A percentile compares a stretch with the other conserved stretches of the same genome.
These are phyloP conservation scores for Nothophytophthora sp. DNA, from an alignment of 352 stramenopile genomes.

Conservation along the genomic window DNA sequence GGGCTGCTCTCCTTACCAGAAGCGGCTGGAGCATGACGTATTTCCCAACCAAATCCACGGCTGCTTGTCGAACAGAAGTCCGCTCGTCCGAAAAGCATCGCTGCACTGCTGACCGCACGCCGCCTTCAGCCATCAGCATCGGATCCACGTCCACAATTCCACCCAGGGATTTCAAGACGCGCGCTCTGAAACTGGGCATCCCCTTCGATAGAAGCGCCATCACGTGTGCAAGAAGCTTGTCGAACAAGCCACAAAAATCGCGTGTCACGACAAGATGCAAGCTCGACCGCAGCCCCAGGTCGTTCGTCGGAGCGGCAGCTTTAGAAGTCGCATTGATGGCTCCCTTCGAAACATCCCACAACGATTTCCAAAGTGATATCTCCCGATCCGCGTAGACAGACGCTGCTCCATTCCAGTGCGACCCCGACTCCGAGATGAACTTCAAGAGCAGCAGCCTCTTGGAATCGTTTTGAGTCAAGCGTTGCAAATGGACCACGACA, in stretches of 20 bases:
- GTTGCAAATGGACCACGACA: conserved; percentile 55
- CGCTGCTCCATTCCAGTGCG: conserved; percentile 4
- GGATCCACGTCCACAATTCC: conserved; percentile 84
- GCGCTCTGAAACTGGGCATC: conserved; percentile 66
- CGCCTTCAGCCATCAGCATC: conserved; percentile 76
- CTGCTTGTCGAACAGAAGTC: conserved; percentile 80
- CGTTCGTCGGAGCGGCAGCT: conserved; percentile 35
- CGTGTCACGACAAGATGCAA: conserved; percentile 50
- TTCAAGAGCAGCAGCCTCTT: conserved; percentile 53
- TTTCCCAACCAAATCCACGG: conserved; percentile 84
- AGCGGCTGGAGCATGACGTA: conserved; percentile 74
- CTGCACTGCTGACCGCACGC: conserved; percentile 56
- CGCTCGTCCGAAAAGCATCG: conserved; percentile 78
- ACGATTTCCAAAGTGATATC: conserved; percentile 47
- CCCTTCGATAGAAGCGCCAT: conserved; percentile 79
- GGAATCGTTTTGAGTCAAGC: conserved; percentile 44
- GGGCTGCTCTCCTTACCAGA: conserved; percentile 57
- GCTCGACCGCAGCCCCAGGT: conserved; percentile 46
- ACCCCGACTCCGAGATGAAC: conserved; percentile 43
- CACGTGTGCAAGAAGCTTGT: conserved; percentile 67
- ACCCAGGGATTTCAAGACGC: conserved; percentile 77
- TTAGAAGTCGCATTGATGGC: conserved; percentile 47
- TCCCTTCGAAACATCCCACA: conserved; percentile 38
- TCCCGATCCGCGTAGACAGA: conserved; percentile 16
- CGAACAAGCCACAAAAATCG: conserved; percentile 71